Evolutionary conservation across 2,329 filamentous ascomycete species (phyloP), one percentile per base, ranked within the genome.

Genomic region (Plectosphaerella plurivora): DNA sequence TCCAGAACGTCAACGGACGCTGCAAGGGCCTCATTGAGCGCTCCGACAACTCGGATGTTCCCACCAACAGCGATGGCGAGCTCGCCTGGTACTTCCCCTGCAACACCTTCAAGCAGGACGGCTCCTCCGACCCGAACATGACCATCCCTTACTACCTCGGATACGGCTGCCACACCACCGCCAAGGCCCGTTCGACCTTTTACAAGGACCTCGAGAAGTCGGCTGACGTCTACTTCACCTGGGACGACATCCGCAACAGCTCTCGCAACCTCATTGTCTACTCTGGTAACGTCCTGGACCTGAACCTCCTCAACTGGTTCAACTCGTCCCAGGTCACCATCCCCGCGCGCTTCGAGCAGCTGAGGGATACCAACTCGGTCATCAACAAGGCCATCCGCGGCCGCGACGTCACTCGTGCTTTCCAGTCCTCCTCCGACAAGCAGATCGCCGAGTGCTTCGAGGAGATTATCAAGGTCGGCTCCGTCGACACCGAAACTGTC

Each of bases 41-140:
- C 8, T 82, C 87, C 1, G 66, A 79, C 1, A 76, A 76, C 51
- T 95, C 92, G 1, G 87, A 91, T 61, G 84, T 99, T 9, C 91
- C 92, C 1, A 88, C 87, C 6, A 86, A 96, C 65, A 71, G 69
- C 24, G 73, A 86, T 50, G 84, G 85, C 11, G 74, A 96, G 53
- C 73, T 99, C 56, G 94, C 87, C 2, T 99, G 94, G 93, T 99
- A 99, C 68, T 97, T 97, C 66, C 94, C 94, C 3, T 99, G 94
- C 76, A 86, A 80, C 5, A 78, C 88, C 2, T 95, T 92, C 77
- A 95, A 95, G 60, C 94, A 97, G 71, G 94, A 99, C 65, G 94
- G 94, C 22, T 96, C 91, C 2, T 83, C 79, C 22, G 71, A 82
- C 56, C 86, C 88, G 2, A 97, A 99, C 66, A 68, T 74, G 42